These are phyloP conservation scores for Calophaca sinica DNA, from an alignment of 306 rosid species.

Conservation along the genomic window DNA sequence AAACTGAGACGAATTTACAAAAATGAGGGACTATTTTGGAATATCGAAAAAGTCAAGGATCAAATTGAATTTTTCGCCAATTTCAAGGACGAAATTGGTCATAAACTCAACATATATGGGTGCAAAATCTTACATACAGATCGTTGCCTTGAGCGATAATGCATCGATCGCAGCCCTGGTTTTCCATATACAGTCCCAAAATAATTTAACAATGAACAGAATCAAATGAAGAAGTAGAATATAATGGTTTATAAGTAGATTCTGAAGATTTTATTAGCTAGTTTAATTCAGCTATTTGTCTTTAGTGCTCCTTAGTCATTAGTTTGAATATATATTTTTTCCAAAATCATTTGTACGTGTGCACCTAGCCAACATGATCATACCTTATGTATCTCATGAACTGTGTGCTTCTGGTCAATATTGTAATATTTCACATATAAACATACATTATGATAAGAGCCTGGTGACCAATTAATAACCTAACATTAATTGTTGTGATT, in stretches of 20 bases:
- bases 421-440: slow-evolving; percentile 8
- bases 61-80: no score
- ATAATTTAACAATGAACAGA: slow-evolving; percentile 28
- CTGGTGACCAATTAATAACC: background rate
- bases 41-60: no score
- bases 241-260: slow-evolving; percentile 24
- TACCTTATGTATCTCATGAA: background rate
- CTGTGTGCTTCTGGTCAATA: slow-evolving; percentile 22
- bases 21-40: no score
- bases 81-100: no score
- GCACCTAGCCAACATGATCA: background rate
- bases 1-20: no score
- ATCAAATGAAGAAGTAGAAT: slow-evolving; percentile 33
- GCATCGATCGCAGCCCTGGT: background rate
- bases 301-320: background rate
- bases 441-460: slow-evolving; percentile 7
- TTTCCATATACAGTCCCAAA: slow-evolving; percentile 33
- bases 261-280: slow-evolving; percentile 34
- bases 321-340: background rate
- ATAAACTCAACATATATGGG: no score
- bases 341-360: slow-evolving; percentile 16
- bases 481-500: slow-evolving; percentile 4
- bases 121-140: slow-evolving; percentile 1
- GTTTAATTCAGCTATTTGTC: slow-evolving; percentile 42
- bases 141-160: background rate